Percentiles rank a stretch among this genome's conserved stretches.
Evolutionary conservation across 441 rosid species (phyloP).

Genomic region (Daphne laureola): DNA sequence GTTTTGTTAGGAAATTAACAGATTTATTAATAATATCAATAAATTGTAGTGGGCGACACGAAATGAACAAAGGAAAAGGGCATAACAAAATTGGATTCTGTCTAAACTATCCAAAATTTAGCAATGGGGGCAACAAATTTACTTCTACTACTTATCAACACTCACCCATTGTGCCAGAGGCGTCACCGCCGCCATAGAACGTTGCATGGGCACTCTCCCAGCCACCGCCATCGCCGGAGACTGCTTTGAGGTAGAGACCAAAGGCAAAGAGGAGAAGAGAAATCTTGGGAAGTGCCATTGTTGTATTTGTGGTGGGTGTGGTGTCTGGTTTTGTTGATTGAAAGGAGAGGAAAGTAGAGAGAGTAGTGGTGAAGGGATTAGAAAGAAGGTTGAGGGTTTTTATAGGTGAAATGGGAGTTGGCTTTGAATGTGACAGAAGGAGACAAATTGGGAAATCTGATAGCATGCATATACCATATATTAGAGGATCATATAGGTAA

Average conservation of each 20-base stretch:
- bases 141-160: neutral
- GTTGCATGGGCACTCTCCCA: slow-evolving; percentile 87
- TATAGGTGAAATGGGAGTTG: slow-evolving; percentile 26
- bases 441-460: slow-evolving; percentile 18
- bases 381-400: slow-evolving; percentile 13
- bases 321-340: neutral
- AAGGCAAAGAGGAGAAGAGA: slow-evolving; percentile 25
- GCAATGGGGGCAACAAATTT: too few relatives aligned
- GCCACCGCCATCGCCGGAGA: slow-evolving; percentile 53
- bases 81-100: too few relatives aligned
- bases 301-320: too few relatives aligned
- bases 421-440: slow-evolving; percentile 16
- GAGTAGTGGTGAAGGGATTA: neutral
- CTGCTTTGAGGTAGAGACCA: slow-evolving; percentile 23
- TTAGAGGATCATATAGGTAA: too few relatives aligned
- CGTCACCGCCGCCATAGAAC: slow-evolving; percentile 88
- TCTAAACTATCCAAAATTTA: too few relatives aligned
- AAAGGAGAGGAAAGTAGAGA: neutral
- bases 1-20: too few relatives aligned
- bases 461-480: too few relatives aligned
- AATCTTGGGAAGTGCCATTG: slow-evolving; percentile 16
- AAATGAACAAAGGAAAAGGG: too few relatives aligned
- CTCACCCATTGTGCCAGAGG: slow-evolving; percentile 94
- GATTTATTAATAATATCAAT: too few relatives aligned
- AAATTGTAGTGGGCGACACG: too few relatives aligned